phyloP scores from a whole-genome alignment of 192 early-diverging fungal species.

The Backusella tuberculispora region DNA sequence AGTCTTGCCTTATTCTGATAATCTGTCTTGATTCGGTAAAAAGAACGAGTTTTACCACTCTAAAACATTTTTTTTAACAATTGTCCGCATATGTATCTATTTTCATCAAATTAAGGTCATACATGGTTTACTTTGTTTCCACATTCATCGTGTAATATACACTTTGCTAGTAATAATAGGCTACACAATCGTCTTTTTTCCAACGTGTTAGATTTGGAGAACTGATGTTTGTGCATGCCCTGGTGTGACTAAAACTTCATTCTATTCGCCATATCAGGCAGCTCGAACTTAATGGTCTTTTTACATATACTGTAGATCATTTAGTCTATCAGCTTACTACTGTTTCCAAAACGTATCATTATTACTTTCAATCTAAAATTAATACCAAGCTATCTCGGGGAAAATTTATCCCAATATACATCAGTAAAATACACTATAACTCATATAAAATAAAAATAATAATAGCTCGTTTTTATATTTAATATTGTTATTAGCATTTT shows the following conservation, averaged over 20 bases:
- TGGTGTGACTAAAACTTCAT: slow-evolving; percentile 4
- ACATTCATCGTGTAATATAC: slow-evolving; percentile 13
- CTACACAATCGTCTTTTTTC: slow-evolving; percentile 9
- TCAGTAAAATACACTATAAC: not conserved
- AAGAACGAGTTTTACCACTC: slow-evolving; percentile 19
- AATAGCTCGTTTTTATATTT: not conserved
- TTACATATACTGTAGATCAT: slow-evolving; percentile 15
- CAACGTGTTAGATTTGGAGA: not conserved
- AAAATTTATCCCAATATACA: not conserved
- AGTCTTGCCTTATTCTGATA: slow-evolving; percentile 20
- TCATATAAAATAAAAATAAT: not conserved
- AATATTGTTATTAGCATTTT: not conserved
- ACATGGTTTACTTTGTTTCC: not conserved
- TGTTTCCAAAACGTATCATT: not conserved
- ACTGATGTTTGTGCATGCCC: slow-evolving; percentile 12
- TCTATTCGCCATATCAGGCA: slow-evolving; percentile 5
- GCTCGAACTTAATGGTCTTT: not conserved
- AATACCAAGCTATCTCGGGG: not conserved
- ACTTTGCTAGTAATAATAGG: not conserved
- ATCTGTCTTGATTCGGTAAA: slow-evolving; percentile 21
- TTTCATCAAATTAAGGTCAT: slow-evolving; percentile 17
- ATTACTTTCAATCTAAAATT: not conserved
- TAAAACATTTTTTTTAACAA: not conserved
- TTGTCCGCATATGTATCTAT: slow-evolving; percentile 17
- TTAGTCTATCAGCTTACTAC: not conserved